Conservation (phyloP, 139 green algal genomes). For the Zygnema cylindricum region DNA sequence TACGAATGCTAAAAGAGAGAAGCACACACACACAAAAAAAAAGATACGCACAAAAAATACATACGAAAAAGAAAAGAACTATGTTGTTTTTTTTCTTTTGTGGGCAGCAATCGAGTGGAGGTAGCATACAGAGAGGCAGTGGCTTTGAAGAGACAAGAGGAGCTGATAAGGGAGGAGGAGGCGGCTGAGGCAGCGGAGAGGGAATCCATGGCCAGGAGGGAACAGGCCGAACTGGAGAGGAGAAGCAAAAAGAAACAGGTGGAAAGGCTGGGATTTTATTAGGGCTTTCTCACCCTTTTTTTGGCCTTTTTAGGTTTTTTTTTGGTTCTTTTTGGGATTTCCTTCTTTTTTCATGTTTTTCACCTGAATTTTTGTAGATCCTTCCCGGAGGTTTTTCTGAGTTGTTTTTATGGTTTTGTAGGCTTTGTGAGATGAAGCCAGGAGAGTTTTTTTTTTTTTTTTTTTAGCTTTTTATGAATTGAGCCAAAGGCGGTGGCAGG, state of each 20-base stretch:
- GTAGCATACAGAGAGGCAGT: constrained; percentile 82
- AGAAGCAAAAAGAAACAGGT: constrained; percentile 61
- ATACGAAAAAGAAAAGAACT: background rate
- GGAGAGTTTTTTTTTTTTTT: background rate
- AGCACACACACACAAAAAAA: no score
- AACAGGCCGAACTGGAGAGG: constrained; percentile 35
- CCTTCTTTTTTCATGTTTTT: no score
- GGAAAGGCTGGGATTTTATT: no score
- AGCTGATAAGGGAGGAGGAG: constrained; percentile 90
- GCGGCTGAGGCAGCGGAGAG: constrained; percentile 44
- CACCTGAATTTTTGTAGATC: no score
- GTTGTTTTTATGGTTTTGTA: no score
- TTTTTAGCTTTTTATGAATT: background rate
- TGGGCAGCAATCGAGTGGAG: constrained; percentile 65
- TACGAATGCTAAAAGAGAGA: background rate
- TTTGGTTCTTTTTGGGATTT: no score
- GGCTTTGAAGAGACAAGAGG: constrained; percentile 85
- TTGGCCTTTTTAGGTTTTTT: no score
- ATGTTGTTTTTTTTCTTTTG: constrained; percentile 28
- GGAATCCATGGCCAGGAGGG: constrained; percentile 22
- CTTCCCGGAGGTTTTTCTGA: no score
- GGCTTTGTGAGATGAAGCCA: no score
- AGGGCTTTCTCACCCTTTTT: no score
- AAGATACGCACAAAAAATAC: background rate
- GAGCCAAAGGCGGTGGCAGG: background rate